Evolutionary conservation across 352 stramenopile species (phyloP).

Genomic region (Globisporangium spiculum): DNA sequence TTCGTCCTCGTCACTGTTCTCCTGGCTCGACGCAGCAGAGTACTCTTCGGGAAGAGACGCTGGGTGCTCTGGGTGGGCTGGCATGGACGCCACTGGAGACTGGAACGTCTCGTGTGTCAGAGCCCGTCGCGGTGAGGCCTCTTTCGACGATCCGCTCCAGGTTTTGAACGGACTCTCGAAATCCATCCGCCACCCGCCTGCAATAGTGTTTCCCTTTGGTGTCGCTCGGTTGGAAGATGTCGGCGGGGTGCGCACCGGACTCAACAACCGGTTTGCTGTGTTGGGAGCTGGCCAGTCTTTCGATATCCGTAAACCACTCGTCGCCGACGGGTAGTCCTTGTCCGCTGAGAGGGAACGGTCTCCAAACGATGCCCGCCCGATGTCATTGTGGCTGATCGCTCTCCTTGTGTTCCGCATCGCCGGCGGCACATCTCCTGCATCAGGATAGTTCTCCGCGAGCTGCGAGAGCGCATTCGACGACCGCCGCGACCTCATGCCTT

Average conservation of each 20-base stretch:
- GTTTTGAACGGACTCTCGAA: constrained; percentile 80
- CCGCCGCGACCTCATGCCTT: constrained; percentile 18
- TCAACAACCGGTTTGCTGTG: constrained; percentile 21
- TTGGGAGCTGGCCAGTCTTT: constrained; percentile 48
- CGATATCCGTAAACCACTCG: constrained; percentile 20
- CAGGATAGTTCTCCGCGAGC: constrained; percentile 18
- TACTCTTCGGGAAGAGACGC: constrained; percentile 1
- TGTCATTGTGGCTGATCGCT: constrained; percentile 67
- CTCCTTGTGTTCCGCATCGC: constrained; percentile 47
- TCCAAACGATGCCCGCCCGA: constrained; percentile 20
- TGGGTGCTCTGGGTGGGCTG: constrained; percentile 10
- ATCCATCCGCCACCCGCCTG: constrained; percentile 53
- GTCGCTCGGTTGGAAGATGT: constrained; percentile 10
- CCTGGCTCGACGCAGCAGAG: constrained; percentile 3
- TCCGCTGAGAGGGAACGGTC: constrained; percentile 18
- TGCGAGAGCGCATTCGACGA: constrained; percentile 41
- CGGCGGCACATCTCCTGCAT: constrained; percentile 40
- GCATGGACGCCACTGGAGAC: constrained; percentile 31
- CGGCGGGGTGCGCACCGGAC: constrained; percentile 19
- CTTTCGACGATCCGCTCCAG: constrained; percentile 46
- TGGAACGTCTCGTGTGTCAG: constrained; percentile 58
- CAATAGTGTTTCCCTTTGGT: constrained; percentile 8
- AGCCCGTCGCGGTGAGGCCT: constrained; percentile 32
- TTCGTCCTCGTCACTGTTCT: constrained; percentile 23
- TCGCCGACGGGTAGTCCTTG: constrained; percentile 17